Conservation (phyloP, 768 basidiomycete genomes). For the Auriscalpium vulgare region DNA sequence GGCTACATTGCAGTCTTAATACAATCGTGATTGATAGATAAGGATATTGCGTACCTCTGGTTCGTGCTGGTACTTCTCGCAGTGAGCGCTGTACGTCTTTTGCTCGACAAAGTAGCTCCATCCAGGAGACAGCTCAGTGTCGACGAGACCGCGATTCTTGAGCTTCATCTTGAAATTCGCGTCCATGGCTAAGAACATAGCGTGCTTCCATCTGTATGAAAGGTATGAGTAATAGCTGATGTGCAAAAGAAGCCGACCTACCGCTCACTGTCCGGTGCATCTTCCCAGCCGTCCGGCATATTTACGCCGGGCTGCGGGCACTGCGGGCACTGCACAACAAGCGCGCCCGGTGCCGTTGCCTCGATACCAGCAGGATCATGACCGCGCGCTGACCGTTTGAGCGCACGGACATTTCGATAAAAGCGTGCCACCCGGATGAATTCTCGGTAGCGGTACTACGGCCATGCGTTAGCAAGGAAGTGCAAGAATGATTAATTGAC, state of each 20-base stretch:
- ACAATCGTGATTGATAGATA: background rate
- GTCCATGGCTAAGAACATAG: slow-evolving; percentile 10
- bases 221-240: no score
- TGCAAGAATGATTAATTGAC: background rate
- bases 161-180: slow-evolving; percentile 13
- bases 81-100: background rate
- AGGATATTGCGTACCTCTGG: background rate
- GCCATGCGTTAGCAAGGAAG: background rate
- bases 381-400: slow-evolving; percentile 1
- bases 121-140: background rate
- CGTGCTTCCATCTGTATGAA: no score
- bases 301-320: slow-evolving; percentile 9
- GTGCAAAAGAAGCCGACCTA: no score
- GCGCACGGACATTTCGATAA: background rate
- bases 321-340: slow-evolving; percentile 6
- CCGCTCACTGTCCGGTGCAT: no score
- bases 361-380: background rate
- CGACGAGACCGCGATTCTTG: background rate
- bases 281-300: slow-evolving; percentile 1
- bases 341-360: background rate
- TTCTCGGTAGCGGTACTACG: background rate
- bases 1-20: no score
- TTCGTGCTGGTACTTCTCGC: background rate
- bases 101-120: background rate
- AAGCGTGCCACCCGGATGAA: background rate